Base-by-base conservation (phyloP, 2,329 filamentous ascomycete genomes). In the Venturia asperata region DNA sequence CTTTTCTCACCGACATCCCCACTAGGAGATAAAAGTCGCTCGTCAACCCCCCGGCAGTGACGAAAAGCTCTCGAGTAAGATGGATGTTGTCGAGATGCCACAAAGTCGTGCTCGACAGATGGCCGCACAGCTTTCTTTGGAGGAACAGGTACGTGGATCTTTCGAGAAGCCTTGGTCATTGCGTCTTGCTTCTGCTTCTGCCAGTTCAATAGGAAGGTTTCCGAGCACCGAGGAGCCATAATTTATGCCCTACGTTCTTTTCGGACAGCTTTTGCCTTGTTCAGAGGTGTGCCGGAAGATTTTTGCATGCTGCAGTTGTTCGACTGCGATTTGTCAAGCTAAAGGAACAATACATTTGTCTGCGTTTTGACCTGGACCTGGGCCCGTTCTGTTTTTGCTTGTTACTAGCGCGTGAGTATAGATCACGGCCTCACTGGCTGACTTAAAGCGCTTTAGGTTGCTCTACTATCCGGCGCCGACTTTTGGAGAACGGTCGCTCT, bases 401-500 rank as follows among this genome's bases (percentile, higher is more conserved):
- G 5, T 17, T n/a, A n/a, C 13, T 19, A 5, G 42, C 7, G 6
- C 21, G 7, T 10, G 45, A 47, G 45, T 47, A 21, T 19, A 19
- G 11, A 47, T 3, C 15, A 47, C 7, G 15, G 21, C 24, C 47
- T 27, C 13, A 13, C 21, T 9, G 24, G 24, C 61, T 63, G 19
- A 63, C 24, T 21, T 21, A n/a, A 2, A 19, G 11, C 19, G n/a
- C 24, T 17, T 34, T 55, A 77, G 75, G 72, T 77, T 60, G 74
- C 74, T 56, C 66, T 77, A 21, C 69, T 77, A 43, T 74, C 75
- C 65, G 85, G 85, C 65, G 81, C 83, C 68, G 87, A 89, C 74
- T 88, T 88, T 71, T 90, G 87, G 87, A 85, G 88, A 70, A 87
- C 87, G 42, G 82, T 84, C 69, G 74, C 82, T 17, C 77, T 89